Conservation (phyloP, 495 filamentous ascomycete genomes). For the Tuber brumale region DNA sequence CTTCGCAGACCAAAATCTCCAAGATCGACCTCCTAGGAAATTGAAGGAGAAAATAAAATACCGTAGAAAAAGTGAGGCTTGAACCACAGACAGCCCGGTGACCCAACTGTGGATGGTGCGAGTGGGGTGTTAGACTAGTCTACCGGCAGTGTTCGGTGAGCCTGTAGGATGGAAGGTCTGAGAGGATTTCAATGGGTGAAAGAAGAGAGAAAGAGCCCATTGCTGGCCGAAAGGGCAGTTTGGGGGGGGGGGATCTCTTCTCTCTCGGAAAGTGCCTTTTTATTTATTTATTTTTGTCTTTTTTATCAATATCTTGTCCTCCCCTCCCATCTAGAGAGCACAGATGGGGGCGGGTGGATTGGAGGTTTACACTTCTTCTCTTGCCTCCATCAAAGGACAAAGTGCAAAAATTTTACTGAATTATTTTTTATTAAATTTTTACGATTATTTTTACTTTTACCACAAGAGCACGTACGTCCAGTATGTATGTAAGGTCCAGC, state of each 20-base stretch:
- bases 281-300: background rate
- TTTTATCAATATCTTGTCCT: background rate
- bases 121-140: background rate
- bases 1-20: conserved; percentile 7
- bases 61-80: background rate
- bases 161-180: background rate
- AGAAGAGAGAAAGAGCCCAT: background rate
- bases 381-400: background rate
- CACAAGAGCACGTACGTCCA: background rate
- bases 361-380: background rate
- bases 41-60: background rate
- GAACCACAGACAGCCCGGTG: background rate
- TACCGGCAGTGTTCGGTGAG: background rate
- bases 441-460: background rate
- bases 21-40: background rate
- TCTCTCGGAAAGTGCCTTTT: background rate
- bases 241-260: background rate
- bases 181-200: background rate
- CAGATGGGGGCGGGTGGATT: background rate
- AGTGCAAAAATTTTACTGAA: background rate
- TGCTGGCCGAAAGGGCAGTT: background rate
- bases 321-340: background rate
- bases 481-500: background rate
- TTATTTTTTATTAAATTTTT: background rate
- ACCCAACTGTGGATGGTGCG: background rate